These are phyloP conservation scores for Tolypocladium cylindrosporum DNA, from an alignment of 2,329 filamentous ascomycete genomes.

Conservation along the genomic window DNA sequence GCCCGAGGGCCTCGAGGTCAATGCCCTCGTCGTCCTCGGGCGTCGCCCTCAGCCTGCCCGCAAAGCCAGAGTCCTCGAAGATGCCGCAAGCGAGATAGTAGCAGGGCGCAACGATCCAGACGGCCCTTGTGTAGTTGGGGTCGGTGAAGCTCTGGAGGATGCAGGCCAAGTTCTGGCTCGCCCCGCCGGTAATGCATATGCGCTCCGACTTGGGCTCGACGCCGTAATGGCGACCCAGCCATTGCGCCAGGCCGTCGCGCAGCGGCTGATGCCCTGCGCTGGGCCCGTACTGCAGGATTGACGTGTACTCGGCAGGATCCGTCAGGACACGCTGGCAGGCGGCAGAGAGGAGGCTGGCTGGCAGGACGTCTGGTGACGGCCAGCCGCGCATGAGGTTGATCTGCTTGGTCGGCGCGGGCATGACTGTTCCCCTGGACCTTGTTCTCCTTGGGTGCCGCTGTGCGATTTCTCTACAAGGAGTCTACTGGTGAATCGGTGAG, in stretches of 20 bases:
- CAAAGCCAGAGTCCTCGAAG: conserved; percentile 72
- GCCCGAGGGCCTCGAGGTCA: conserved; percentile 45
- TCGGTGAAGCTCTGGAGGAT: conserved; percentile 75
- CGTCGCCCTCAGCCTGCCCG: conserved; percentile 53
- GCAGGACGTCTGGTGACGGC: conserved; percentile 55
- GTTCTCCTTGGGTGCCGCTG: neutral
- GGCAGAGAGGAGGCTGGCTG: conserved; percentile 48
- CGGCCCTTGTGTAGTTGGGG: conserved; percentile 58
- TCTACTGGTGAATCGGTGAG: neutral
- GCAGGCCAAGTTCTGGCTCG: conserved; percentile 71
- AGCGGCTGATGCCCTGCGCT: conserved; percentile 66
- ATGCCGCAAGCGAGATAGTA: conserved; percentile 83
- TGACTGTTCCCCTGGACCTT: conserved; percentile 1
- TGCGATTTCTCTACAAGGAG: neutral
- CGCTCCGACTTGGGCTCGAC: conserved; percentile 37
- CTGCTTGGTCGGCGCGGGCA: conserved; percentile 22
- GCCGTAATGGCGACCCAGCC: conserved; percentile 57
- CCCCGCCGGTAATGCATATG: conserved; percentile 76
- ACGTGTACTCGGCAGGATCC: conserved; percentile 45
- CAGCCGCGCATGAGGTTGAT: conserved; percentile 63
- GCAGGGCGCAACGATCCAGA: conserved; percentile 75
- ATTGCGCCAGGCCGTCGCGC: conserved; percentile 56
- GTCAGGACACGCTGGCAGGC: conserved; percentile 53
- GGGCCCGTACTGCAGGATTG: conserved; percentile 69
- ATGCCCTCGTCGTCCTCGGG: conserved; percentile 72